Conservation (phyloP, 2,329 filamentous ascomycete genomes). For the Talaromyces sp. region DNA sequence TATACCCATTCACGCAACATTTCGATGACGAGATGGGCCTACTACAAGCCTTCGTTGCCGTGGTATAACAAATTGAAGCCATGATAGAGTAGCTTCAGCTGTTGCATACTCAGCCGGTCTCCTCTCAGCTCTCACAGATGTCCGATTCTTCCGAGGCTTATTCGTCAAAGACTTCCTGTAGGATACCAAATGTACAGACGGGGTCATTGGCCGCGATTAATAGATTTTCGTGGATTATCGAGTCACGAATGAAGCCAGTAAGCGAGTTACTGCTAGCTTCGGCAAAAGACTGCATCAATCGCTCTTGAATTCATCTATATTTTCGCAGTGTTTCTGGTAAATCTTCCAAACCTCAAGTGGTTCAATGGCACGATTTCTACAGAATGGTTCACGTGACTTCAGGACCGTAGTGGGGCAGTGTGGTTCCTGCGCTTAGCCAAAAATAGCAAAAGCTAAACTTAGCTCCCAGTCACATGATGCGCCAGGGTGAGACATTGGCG, state of each 20-base stretch:
- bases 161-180: neutral
- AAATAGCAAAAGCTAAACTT: constrained; percentile 14
- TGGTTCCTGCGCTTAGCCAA: neutral
- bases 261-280: neutral
- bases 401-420: neutral
- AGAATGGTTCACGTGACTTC: neutral
- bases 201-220: neutral
- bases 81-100: too few relatives aligned
- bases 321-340: neutral
- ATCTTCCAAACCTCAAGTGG: neutral
- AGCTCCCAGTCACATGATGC: constrained; percentile 13
- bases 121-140: too few relatives aligned
- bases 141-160: neutral
- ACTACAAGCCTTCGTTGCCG: too few relatives aligned
- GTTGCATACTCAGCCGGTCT: too few relatives aligned
- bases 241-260: neutral
- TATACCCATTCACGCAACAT: too few relatives aligned
- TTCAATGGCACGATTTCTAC: neutral
- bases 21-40: too few relatives aligned
- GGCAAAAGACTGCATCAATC: neutral
- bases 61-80: too few relatives aligned
- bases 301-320: neutral
- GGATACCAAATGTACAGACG: neutral
- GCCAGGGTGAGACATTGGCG: constrained; percentile 17
- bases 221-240: neutral